Conservation (phyloP, 331 rosid genomes). For the Malus hybrid region DNA sequence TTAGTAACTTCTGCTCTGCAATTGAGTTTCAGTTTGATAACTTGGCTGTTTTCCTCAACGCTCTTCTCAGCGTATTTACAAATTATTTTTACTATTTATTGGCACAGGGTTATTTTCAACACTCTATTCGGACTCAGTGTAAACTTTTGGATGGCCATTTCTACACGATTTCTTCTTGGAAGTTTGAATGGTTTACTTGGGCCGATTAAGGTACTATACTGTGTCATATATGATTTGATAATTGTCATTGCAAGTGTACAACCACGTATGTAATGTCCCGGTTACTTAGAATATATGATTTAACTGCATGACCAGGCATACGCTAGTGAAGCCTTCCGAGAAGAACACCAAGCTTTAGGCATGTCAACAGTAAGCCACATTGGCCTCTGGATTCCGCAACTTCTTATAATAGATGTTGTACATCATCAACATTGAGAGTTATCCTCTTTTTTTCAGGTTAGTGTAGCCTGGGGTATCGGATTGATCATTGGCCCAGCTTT, state of each 20-base stretch:
- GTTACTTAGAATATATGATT: background rate
- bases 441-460: constrained; percentile 40
- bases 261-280: background rate
- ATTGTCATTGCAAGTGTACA: background rate
- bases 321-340: constrained; percentile 59
- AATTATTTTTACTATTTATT: background rate
- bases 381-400: background rate
- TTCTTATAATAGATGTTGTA: background rate
- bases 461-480: constrained; percentile 76
- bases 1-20: constrained; percentile 16
- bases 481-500: constrained; percentile 84
- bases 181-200: constrained; percentile 71
- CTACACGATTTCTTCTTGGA: constrained; percentile 79
- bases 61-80: background rate
- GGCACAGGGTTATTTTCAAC: constrained; percentile 67
- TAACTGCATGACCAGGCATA: constrained; percentile 54
- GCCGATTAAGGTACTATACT: constrained; percentile 62
- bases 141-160: constrained; percentile 82
- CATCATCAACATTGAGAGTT: background rate
- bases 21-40: background rate
- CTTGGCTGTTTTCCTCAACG: background rate
- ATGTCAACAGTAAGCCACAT: constrained; percentile 61
- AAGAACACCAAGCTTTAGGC: constrained; percentile 75
- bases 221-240: background rate
- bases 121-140: constrained; percentile 86